phyloP scores from a whole-genome alignment of 176 grass and related monocot genomes.

The Tuctoria greenei region DNA sequence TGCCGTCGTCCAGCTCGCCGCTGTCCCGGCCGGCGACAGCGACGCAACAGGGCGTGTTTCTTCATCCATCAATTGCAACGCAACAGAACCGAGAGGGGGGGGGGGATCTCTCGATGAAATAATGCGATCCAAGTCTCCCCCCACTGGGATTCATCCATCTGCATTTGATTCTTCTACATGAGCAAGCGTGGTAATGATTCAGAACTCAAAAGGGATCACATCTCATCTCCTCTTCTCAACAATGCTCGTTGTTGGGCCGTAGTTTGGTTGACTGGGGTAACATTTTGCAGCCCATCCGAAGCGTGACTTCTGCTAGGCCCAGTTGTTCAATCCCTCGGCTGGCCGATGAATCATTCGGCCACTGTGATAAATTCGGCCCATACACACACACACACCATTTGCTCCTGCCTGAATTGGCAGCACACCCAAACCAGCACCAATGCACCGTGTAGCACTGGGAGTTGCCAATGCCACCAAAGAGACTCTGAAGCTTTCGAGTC shows the following conservation, averaged over 20 bases:
- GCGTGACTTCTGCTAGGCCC: not conserved
- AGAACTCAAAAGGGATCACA: too few species aligned
- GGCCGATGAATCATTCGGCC: not conserved
- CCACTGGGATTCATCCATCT: not conserved
- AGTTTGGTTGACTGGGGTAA: not conserved
- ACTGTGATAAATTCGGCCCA: not conserved
- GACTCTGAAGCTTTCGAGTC: constrained; percentile 14
- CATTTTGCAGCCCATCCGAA: not conserved
- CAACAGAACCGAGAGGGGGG: not conserved
- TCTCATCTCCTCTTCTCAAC: too few species aligned
- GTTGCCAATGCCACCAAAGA: not conserved
- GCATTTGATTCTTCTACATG: not conserved
- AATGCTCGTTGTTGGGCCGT: not conserved
- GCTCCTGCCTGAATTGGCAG: not conserved
- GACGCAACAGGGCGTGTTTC: not conserved
- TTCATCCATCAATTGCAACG: not conserved
- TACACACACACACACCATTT: too few species aligned
- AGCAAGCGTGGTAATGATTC: not conserved
- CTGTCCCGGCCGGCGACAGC: constrained; percentile 15
- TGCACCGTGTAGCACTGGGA: not conserved
- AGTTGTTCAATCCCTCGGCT: not conserved
- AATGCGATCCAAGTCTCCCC: not conserved
- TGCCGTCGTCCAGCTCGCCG: not conserved
- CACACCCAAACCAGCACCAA: not conserved
- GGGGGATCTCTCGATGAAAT: not conserved